These are phyloP conservation scores for Pascua guehoae DNA, from an alignment of 1,284 basidiomycete genomes.

Conservation along the genomic window DNA sequence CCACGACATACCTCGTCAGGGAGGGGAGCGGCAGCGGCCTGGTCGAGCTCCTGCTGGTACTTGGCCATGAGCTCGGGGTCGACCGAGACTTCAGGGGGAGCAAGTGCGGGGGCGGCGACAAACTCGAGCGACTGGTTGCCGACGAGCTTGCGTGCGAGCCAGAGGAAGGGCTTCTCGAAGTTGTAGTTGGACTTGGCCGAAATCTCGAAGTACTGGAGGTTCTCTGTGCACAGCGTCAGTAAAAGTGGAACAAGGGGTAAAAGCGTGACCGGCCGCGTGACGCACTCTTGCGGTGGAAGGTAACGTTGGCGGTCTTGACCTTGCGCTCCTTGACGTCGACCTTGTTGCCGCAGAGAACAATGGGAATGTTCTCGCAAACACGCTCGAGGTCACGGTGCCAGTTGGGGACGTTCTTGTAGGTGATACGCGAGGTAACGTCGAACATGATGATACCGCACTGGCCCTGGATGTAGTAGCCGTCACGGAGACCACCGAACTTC, in stretches of 20 bases:
- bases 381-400: constrained; percentile 99
- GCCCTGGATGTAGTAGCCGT: constrained; percentile 98
- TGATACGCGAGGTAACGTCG: constrained; percentile 99
- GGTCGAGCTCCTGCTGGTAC: constrained; percentile 78
- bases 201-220: constrained; percentile 99
- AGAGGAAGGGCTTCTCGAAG: constrained; percentile 99
- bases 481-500: constrained; percentile 97
- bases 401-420: constrained; percentile 99
- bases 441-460: constrained; percentile 99
- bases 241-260: neutral
- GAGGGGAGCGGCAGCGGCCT: constrained; percentile 49
- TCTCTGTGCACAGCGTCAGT: constrained; percentile 55
- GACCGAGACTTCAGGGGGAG: constrained; percentile 87
- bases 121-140: constrained; percentile 90
- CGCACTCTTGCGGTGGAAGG: constrained; percentile 97
- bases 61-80: constrained; percentile 71
- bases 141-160: constrained; percentile 96
- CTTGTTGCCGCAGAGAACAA: constrained; percentile 99
- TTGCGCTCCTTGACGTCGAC: constrained; percentile 99
- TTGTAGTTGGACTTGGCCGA: constrained; percentile 99
- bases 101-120: constrained; percentile 92
- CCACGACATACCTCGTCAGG: constrained; percentile 47
- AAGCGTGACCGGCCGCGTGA: constrained; percentile 58
- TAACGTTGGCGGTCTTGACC: constrained; percentile 97
- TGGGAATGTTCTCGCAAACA: constrained; percentile 89